Conservation (phyloP, 495 filamentous ascomycete genomes). For the Hyaloscypha hepaticicola region DNA sequence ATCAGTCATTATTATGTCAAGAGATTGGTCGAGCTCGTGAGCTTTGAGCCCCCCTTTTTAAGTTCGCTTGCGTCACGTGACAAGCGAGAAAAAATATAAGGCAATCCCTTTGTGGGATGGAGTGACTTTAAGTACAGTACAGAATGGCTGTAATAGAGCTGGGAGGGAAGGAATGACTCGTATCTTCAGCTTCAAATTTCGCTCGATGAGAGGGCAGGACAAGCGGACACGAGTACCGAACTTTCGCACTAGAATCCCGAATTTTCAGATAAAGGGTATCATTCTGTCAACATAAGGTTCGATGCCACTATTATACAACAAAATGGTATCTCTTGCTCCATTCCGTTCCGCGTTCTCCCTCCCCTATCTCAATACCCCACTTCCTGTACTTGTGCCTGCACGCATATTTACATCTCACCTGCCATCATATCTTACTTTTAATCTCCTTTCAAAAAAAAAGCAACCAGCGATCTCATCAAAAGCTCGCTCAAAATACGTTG, state of each 20-base stretch:
- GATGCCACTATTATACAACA: slow-evolving; percentile 25
- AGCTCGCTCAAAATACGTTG: background rate
- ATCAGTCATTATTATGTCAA: too few relatives aligned
- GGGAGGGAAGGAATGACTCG: too few relatives aligned
- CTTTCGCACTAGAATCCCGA: background rate
- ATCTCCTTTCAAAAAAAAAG: background rate
- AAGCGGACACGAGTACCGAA: background rate
- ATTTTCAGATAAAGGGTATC: slow-evolving; percentile 17
- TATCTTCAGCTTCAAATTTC: too few relatives aligned
- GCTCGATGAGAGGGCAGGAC: background rate
- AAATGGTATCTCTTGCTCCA: slow-evolving; percentile 4
- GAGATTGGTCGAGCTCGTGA: too few relatives aligned
- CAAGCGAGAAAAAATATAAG: too few relatives aligned
- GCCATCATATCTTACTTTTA: background rate
- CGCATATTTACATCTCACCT: slow-evolving; percentile 27
- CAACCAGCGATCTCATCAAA: slow-evolving; percentile 6
- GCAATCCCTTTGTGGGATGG: too few relatives aligned
- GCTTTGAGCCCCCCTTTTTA: too few relatives aligned
- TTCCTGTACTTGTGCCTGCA: slow-evolving; percentile 23
- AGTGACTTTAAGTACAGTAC: too few relatives aligned
- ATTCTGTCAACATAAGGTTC: slow-evolving; percentile 21
- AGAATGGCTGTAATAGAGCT: too few relatives aligned
- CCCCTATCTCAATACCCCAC: background rate
- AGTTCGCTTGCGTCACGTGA: too few relatives aligned
- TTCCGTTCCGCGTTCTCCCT: background rate